phyloP scores from a whole-genome alignment of 495 filamentous ascomycete genomes.

The Podospora conica region DNA sequence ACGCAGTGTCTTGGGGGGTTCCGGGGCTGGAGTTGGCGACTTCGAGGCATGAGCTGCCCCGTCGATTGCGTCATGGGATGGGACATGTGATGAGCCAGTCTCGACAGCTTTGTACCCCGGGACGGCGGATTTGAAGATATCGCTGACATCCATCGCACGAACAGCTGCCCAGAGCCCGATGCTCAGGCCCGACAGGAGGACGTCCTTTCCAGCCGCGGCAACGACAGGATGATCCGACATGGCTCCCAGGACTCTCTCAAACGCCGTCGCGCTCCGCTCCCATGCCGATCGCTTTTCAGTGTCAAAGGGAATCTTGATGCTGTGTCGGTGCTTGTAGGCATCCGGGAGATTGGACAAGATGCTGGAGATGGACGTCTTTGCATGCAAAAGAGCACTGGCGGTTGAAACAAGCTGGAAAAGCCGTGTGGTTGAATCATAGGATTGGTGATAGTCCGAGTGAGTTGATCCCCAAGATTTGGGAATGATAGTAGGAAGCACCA shows the following conservation, averaged over 20 bases:
- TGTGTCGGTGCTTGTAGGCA: conserved; percentile 41
- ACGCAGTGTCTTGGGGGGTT: conserved; percentile 15
- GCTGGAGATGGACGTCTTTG: conserved; percentile 29
- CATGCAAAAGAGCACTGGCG: conserved; percentile 32
- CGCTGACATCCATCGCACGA: conserved; percentile 37
- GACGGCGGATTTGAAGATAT: conserved; percentile 30
- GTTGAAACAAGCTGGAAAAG: conserved; percentile 40
- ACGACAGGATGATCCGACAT: conserved; percentile 45
- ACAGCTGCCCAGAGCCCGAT: conserved; percentile 50
- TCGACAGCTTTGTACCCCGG: conserved; percentile 12
- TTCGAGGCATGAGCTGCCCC: not conserved
- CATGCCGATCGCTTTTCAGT: conserved; percentile 32
- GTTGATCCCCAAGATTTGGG: conserved; percentile 38
- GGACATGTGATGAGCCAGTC: not conserved
- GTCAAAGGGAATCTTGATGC: conserved; percentile 38
- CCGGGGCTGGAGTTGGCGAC: not conserved
- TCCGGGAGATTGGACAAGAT: conserved; percentile 38
- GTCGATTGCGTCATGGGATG: not conserved
- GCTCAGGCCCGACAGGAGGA: conserved; percentile 44
- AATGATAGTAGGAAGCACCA: conserved; percentile 35
- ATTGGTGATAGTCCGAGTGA: conserved; percentile 32
- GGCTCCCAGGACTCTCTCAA: conserved; percentile 38
- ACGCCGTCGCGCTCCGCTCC: conserved; percentile 36
- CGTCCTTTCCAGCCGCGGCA: conserved; percentile 43
- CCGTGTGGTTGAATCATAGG: conserved; percentile 32